Conservation (phyloP, 208 protist species). For the Acanthamoeba castellanii region DNA sequence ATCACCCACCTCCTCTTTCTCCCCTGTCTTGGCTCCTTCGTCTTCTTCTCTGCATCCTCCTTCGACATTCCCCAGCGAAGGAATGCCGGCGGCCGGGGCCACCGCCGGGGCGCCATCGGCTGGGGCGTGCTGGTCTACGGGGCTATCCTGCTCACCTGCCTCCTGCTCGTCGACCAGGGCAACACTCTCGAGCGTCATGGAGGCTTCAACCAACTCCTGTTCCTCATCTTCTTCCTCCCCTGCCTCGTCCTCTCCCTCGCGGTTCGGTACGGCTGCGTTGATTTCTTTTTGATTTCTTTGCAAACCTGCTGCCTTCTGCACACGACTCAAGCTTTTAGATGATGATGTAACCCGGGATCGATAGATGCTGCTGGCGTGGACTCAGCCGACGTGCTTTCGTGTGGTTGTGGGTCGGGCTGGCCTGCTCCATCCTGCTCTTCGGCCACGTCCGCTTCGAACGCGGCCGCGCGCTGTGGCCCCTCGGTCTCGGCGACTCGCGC, state of each 20-base stretch:
- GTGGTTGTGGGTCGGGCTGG: slow-evolving; percentile 32
- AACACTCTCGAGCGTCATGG: slow-evolving; percentile 42
- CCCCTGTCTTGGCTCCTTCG: too few species aligned
- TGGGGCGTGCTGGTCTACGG: slow-evolving; percentile 39
- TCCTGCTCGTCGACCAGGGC: slow-evolving; percentile 37
- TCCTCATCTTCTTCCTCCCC: slow-evolving; percentile 52
- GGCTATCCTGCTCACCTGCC: background rate
- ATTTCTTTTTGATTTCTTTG: background rate
- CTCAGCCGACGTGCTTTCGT: slow-evolving; percentile 16
- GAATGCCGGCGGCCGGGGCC: background rate
- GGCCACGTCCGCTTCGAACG: slow-evolving; percentile 16
- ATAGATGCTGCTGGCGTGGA: slow-evolving; percentile 41
- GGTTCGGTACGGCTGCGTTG: background rate
- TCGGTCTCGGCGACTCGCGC: slow-evolving; percentile 15
- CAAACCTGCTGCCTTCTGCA: too few species aligned
- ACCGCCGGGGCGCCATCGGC: background rate
- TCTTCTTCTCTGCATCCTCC: background rate
- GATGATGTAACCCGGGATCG: background rate
- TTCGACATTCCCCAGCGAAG: background rate
- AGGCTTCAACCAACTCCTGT: slow-evolving; percentile 56
- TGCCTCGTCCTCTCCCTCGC: slow-evolving; percentile 9
- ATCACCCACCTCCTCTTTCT: background rate
- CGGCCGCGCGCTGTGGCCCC: slow-evolving; percentile 22
- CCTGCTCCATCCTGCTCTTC: background rate
- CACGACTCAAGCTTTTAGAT: too few species aligned